phyloP scores from a whole-genome alignment of 1,284 basidiomycete genomes.

The Heliocybe sulcata region DNA sequence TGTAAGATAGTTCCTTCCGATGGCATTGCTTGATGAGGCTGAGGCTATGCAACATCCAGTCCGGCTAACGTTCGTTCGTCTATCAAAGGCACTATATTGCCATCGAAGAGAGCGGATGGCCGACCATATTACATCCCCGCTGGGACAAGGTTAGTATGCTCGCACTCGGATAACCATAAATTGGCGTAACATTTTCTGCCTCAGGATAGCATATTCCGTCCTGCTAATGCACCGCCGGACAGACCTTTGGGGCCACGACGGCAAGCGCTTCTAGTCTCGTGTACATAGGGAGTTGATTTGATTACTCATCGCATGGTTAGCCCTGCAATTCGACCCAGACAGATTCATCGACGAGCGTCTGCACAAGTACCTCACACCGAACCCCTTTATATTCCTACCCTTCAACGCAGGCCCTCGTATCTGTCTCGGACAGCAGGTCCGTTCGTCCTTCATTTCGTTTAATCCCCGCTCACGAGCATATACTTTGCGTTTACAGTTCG shows the following conservation, averaged over 20 bases:
- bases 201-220: conserved; percentile 42
- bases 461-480: neutral
- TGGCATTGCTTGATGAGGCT: neutral
- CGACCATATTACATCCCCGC: conserved; percentile 2
- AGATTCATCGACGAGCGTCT: conserved; percentile 31
- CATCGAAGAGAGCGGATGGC: neutral
- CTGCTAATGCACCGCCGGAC: conserved; percentile 55
- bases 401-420: conserved; percentile 2
- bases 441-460: neutral
- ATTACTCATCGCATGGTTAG: conserved; percentile 11
- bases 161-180: neutral
- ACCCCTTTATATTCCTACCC: conserved; percentile 34
- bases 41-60: conserved; percentile 17
- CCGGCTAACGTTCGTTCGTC: conserved; percentile 41
- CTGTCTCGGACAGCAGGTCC: conserved; percentile 3
- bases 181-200: neutral
- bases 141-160: conserved; percentile 3
- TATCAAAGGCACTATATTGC: conserved; percentile 27
- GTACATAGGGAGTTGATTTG: neutral
- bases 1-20: conserved; percentile 27
- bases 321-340: conserved; percentile 37
- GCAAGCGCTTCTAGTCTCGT: conserved; percentile 17
- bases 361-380: conserved; percentile 26
- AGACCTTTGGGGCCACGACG: conserved; percentile 64
- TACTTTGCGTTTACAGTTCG: conserved; percentile 1